phyloP scores from a whole-genome alignment of 768 basidiomycete species.

The Melanogaster broomeanus region DNA sequence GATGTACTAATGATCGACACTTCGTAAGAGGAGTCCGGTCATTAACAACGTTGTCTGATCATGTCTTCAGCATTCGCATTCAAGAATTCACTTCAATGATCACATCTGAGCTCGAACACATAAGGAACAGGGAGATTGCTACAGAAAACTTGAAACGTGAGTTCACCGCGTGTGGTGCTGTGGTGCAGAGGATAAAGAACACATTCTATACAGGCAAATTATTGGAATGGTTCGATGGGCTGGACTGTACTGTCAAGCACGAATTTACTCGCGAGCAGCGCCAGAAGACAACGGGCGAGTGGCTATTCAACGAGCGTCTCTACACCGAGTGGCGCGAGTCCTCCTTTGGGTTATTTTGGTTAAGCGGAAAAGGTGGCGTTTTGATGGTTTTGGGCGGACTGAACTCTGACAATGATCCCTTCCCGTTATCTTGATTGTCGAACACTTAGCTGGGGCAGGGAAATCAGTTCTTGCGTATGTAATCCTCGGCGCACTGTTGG shows the following conservation, averaged over 20 bases:
- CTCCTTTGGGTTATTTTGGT: slow-evolving; percentile 2
- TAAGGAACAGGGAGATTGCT: neutral
- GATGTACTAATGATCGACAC: neutral
- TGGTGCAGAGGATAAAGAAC: too few species aligned
- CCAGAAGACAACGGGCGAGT: neutral
- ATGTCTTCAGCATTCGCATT: neutral
- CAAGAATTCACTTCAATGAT: neutral
- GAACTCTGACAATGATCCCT: too few species aligned
- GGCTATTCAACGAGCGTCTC: neutral
- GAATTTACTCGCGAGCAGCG: neutral
- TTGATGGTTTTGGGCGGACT: too few species aligned
- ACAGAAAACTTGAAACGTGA: too few species aligned
- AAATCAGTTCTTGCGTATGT: slow-evolving; percentile 3
- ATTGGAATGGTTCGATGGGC: neutral
- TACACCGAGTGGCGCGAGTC: neutral
- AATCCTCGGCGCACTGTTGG: neutral
- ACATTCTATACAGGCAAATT: neutral
- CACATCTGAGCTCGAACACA: neutral
- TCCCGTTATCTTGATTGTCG: too few species aligned
- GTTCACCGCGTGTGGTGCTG: too few species aligned
- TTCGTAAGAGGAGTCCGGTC: neutral
- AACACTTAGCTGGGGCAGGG: neutral
- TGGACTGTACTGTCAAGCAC: neutral
- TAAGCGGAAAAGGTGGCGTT: slow-evolving; percentile 5
- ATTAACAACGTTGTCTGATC: neutral